phyloP scores from a whole-genome alignment of 768 basidiomycete species.

The Auricularia heimuer region DNA sequence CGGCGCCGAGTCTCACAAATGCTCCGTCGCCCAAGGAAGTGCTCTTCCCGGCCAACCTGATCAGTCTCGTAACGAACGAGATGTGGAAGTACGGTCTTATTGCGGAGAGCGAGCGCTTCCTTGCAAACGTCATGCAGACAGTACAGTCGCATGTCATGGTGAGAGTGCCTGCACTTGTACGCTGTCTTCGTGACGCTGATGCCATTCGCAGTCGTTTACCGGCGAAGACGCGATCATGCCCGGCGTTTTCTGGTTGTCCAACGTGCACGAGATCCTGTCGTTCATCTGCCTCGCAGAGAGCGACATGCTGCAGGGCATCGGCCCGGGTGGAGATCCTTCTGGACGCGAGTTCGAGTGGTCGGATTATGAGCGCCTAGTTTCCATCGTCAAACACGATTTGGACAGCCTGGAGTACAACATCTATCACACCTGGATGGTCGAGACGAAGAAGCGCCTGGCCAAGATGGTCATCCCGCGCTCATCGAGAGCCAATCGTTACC shows the following conservation, averaged over 20 bases:
- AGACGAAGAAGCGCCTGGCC: conserved; percentile 88
- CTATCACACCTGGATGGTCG: conserved; percentile 98
- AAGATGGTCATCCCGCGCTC: conserved; percentile 98
- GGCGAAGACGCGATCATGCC: conserved; percentile 94
- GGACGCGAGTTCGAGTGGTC: conserved; percentile 93
- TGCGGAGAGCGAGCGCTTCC: conserved; percentile 91
- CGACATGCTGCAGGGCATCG: conserved; percentile 96
- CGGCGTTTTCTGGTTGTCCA: conserved; percentile 99
- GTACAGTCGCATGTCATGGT: conserved; percentile 98
- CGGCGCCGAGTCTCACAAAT: conserved; percentile 78
- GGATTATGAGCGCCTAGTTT: conserved; percentile 91
- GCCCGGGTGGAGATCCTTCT: conserved; percentile 86
- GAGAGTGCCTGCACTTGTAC: conserved; percentile 22
- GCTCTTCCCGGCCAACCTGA: conserved; percentile 96
- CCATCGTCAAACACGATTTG: conserved; percentile 97
- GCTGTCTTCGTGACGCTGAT: conserved; percentile 5
- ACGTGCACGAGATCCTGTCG: conserved; percentile 98
- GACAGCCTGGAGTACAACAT: conserved; percentile 99
- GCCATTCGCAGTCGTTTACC: conserved; percentile 55
- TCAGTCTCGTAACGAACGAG: conserved; percentile 96
- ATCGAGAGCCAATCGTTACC: conserved; percentile 97
- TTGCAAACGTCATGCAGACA: conserved; percentile 97
- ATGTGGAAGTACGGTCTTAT: conserved; percentile 99
- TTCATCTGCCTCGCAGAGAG: conserved; percentile 99
- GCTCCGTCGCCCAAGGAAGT: conserved; percentile 96